phyloP scores from a whole-genome alignment of 169 alveolate species.

The Perkinsus chesapeaki region DNA sequence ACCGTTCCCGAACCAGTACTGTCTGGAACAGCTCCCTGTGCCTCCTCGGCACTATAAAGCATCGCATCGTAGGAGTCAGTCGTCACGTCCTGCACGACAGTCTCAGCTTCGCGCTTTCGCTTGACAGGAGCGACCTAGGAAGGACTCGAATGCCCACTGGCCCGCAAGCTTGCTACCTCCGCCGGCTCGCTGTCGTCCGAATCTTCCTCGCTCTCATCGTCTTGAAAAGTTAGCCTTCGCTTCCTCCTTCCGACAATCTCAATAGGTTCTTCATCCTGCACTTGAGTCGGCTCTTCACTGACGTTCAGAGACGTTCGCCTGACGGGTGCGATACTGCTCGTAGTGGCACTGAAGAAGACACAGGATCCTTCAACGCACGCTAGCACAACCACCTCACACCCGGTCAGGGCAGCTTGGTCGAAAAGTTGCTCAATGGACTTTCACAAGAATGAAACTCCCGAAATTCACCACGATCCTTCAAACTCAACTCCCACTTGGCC shows the following conservation, averaged over 20 bases:
- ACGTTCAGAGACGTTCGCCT: constrained; percentile 18
- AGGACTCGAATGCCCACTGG: neutral
- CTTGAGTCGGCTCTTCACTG: neutral
- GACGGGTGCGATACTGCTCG: constrained; percentile 22
- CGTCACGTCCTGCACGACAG: neutral
- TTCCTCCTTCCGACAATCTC: constrained; percentile 30
- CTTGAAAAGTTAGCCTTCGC: constrained; percentile 24
- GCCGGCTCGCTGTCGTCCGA: neutral
- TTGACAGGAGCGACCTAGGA: neutral
- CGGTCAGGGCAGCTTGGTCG: too few relatives aligned
- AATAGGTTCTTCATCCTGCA: neutral
- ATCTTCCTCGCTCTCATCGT: constrained; percentile 20
- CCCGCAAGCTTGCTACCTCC: neutral
- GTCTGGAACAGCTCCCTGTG: neutral
- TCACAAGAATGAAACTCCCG: too few relatives aligned
- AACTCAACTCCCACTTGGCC: too few relatives aligned
- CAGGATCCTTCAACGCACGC: too few relatives aligned
- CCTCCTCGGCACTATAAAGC: neutral
- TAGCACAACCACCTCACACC: too few relatives aligned
- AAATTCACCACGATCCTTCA: too few relatives aligned
- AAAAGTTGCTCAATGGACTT: too few relatives aligned
- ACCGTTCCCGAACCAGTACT: neutral
- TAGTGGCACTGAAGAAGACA: too few relatives aligned
- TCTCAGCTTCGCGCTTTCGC: constrained; percentile 10
- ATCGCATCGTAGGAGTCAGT: neutral